Evolutionary conservation across 1,284 basidiomycete species (phyloP), one percentile per base, ranked within the genome.

Genomic region (Trametes hirsuta): DNA sequence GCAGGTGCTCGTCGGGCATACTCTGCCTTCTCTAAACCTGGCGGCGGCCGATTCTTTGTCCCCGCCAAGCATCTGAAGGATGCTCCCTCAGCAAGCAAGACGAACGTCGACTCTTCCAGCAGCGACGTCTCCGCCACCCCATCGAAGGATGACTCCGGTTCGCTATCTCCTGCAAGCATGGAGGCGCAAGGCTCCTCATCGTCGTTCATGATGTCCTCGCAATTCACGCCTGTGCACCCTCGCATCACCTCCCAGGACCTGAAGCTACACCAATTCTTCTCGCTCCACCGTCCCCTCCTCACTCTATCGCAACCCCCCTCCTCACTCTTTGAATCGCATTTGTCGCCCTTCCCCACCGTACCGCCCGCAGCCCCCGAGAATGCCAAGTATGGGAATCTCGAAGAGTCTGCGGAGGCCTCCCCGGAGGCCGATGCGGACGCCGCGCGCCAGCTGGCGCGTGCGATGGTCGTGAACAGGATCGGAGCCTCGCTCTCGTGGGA

Each of bases 251-350:
- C 85, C 15, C 84, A 86, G 64, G 89, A 90, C 64, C 85, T 88
- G 72, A 87, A 84, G 66, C 79, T 91, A 14, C 89, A 91, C 68
- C 87, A 89, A 58, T 93, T 93, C 74, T 93, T 93, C 75, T 84
- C 90, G 3, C 75, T 90, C 40, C 85, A 92, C 67, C 81, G 91
- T 35, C 90, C 90, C 1, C 78, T 92, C 4, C 82, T 91, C 15
- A 81, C 88, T 22, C 77, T 92, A 44, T 75, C 81, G 25, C 81
- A 86, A 63, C 83, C 90, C 0, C 64, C 76, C 0, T 72, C 82
- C 5, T 68, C 81, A 30, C 80, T 91, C 55, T 84, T 92, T 67
- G 79, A 84, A 18, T 71, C 81, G n/a, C 70, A 77, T 12, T 74
- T 72, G 5, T 49, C 65, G 0, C 53, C 65, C 9, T 67, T 73